phyloP scores from a whole-genome alignment of 2,329 filamentous ascomycete genomes.

The Chrysoporthe puriensis region DNA sequence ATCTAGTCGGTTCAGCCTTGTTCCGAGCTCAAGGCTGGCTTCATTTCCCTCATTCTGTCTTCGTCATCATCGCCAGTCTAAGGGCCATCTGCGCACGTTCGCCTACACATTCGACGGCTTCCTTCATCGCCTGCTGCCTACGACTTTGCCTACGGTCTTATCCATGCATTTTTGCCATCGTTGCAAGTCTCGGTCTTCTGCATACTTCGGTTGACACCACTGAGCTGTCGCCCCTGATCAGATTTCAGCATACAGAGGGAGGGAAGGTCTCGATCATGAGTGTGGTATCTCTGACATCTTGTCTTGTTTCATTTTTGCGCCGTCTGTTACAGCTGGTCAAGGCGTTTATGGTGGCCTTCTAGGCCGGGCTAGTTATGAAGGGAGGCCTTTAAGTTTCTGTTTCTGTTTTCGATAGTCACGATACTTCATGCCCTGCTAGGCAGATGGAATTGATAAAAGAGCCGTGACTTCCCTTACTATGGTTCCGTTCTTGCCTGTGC shows the following conservation, averaged over 20 bases:
- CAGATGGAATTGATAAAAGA: not conserved
- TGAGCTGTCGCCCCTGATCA: no score
- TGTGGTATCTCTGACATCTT: no score
- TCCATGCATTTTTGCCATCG: not conserved
- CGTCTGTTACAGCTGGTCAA: no score
- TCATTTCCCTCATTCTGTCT: not conserved
- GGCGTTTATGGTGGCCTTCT: not conserved
- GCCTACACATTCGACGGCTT: no score
- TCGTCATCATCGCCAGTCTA: not conserved
- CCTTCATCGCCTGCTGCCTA: no score
- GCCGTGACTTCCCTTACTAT: not conserved
- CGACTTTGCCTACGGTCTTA: not conserved
- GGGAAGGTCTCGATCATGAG: no score
- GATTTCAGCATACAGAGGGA: no score
- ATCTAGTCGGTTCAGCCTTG: not conserved
- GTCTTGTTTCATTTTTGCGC: no score
- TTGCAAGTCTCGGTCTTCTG: no score
- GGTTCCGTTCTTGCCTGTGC: no score
- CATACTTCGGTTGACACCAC: no score
- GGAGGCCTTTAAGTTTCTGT: not conserved
- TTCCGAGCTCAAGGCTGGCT: not conserved
- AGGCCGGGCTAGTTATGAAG: not conserved
- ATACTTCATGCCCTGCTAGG: not conserved
- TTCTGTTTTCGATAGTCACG: not conserved
- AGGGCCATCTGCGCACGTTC: not conserved